A percentile compares a stretch with the other conserved stretches of the same genome.
These are phyloP conservation scores for Colletotrichum sp. DNA, from an alignment of 2,329 filamentous ascomycete genomes.

Conservation along the genomic window DNA sequence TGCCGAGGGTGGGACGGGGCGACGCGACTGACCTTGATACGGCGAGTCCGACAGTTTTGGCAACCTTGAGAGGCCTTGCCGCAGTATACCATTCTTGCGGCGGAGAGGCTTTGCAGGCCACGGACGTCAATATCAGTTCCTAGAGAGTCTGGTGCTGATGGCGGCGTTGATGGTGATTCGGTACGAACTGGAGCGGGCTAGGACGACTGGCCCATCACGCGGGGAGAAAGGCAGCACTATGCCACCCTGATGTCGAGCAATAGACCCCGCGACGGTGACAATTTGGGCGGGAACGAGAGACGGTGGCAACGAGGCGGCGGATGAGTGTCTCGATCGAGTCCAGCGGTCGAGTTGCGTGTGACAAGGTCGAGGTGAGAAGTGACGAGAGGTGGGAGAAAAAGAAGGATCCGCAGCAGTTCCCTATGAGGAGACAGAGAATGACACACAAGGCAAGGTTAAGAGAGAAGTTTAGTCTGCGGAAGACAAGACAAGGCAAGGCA, in stretches of 20 bases:
- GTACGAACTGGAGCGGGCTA: not conserved
- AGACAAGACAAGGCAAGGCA: not conserved
- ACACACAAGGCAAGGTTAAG: not conserved
- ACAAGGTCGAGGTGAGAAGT: not conserved
- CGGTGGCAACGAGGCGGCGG: not conserved
- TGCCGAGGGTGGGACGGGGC: not conserved
- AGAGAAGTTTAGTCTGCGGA: not conserved
- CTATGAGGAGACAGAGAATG: not conserved
- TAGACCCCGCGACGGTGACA: not conserved
- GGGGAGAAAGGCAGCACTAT: not conserved
- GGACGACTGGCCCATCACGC: constrained; percentile 9
- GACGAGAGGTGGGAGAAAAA: not conserved
- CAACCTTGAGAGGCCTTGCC: constrained; percentile 62
- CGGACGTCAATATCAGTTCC: not conserved
- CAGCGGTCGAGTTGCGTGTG: not conserved
- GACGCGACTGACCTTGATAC: constrained; percentile 54
- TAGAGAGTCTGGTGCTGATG: not conserved
- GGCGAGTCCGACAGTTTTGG: constrained; percentile 56
- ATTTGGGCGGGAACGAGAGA: not conserved
- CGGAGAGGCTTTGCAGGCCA: not conserved
- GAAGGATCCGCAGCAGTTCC: not conserved
- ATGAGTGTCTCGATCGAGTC: not conserved
- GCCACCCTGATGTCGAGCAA: not conserved
- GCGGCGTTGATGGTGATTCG: not conserved
- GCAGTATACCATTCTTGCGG: constrained; percentile 56